Base-by-base conservation (phyloP, 2,329 filamentous ascomycete species). In the Raffaelea ambrosiae region DNA sequence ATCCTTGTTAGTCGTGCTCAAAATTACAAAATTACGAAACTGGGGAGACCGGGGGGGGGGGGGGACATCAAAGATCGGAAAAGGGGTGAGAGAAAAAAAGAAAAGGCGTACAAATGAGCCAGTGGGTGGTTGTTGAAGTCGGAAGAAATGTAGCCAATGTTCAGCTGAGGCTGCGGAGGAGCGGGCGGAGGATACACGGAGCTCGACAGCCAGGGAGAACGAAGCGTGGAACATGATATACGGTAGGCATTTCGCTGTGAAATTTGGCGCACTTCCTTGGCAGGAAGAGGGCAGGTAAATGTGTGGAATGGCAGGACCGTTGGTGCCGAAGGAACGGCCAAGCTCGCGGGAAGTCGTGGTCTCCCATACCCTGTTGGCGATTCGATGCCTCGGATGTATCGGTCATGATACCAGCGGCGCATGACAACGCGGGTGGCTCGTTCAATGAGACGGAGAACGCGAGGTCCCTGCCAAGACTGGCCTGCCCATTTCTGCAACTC, bases 61-160 rank as follows among this genome's bases (percentile, higher is more conserved):
- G 31, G 16, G 31, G 16, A 16, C 9, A 33, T 9, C 9, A 33
- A 33, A 33, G 31, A 33, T 9, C 9, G 31, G 16, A 20, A 18
- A 11, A 18, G 10, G 39, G 26, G 3, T 23, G 16, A 38, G 13
- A 18, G 16, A 40, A 50, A 19, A 35, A 22, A 31, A 3, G 35
- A 26, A 26, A 40, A n/a, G 23, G n/a, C n/a, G n/a, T 69, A 80
- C 74, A 98, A 66, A 67, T 98, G 93, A 21, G 93, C 93, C 31
- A 98, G 71, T 4, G 93, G 93, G 61, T 98, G 93, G 58, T 98
- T 98, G 61, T 98, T 98, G 67, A 98, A 98, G 66, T 98, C 93
- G 0, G 93, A 97, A 3, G 93, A 97, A 35, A 98, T 83, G 63
- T 98, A 98, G 42, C 93, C 93, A 51, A 98, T 81, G 55, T 88